These are phyloP conservation scores for Bipolaris victoriae DNA, from an alignment of 2,329 filamentous ascomycete genomes.

Conservation along the genomic window DNA sequence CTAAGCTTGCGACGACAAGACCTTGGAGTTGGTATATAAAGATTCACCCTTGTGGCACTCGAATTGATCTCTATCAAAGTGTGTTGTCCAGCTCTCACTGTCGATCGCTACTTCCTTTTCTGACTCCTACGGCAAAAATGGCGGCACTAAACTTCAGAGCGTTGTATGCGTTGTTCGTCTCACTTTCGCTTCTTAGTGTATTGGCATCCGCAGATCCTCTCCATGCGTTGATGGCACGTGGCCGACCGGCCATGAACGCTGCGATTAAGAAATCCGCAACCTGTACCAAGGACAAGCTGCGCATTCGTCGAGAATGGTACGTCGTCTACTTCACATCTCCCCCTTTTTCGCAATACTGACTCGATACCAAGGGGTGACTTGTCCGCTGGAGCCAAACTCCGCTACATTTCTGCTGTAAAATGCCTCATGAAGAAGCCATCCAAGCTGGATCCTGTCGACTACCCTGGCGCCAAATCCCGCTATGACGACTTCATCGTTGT, in stretches of 20 bases:
- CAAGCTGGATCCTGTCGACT: slow-evolving; percentile 26
- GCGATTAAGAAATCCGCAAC: slow-evolving; percentile 36
- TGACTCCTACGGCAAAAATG: slow-evolving; percentile 17
- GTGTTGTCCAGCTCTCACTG: no score
- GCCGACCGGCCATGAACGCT: slow-evolving; percentile 35
- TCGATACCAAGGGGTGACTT: slow-evolving; percentile 35
- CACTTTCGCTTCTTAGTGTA: slow-evolving; percentile 26
- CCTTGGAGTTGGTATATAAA: no score
- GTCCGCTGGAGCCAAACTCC: slow-evolving; percentile 37
- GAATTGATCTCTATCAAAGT: no score
- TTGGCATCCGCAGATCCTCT: slow-evolving; percentile 37
- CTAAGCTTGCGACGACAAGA: no score
- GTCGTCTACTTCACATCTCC: no score
- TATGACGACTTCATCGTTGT: slow-evolving; percentile 48
- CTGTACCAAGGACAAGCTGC: slow-evolving; percentile 41
- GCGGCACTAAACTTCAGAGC: slow-evolving; percentile 23
- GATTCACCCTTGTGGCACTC: no score
- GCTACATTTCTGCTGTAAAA: slow-evolving; percentile 47
- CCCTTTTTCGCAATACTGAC: neutral
- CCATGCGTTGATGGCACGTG: slow-evolving; percentile 34
- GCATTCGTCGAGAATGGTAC: slow-evolving; percentile 41
- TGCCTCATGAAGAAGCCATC: slow-evolving; percentile 39
- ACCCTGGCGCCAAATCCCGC: slow-evolving; percentile 42
- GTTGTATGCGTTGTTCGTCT: slow-evolving; percentile 31
- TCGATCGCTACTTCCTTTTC: neutral